Evolutionary conservation across 2,329 filamentous ascomycete genomes (phyloP).

Genomic region (Westerdykella ornata): DNA sequence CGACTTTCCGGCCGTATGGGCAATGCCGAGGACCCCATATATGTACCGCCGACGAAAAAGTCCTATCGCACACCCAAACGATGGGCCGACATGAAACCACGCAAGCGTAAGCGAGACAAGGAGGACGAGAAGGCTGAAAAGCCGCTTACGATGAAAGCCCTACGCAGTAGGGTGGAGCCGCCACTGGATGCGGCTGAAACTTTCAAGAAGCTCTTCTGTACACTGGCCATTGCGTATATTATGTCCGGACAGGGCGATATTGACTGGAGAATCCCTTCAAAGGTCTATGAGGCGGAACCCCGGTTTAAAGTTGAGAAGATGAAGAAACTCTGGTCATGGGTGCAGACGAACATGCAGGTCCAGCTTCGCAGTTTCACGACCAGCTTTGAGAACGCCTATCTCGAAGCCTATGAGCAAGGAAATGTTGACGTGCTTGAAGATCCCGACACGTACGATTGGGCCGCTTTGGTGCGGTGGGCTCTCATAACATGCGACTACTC

Average conservation of each 20-base stretch:
- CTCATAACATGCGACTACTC: constrained; percentile 40
- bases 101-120: constrained; percentile 7
- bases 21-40: constrained; percentile 24
- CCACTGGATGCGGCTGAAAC: constrained; percentile 15
- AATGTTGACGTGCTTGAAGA: constrained; percentile 57
- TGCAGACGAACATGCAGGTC: constrained; percentile 26
- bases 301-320: constrained; percentile 29
- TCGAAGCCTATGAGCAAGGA: constrained; percentile 58
- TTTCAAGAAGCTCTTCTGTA: constrained; percentile 29
- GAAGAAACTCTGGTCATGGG: constrained; percentile 37
- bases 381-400: constrained; percentile 59
- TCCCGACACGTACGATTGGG: constrained; percentile 62
- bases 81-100: neutral
- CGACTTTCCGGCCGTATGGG: constrained; percentile 33
- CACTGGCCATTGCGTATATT: constrained; percentile 26
- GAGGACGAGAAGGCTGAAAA: constrained; percentile 8
- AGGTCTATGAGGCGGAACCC: constrained; percentile 33
- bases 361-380: constrained; percentile 53
- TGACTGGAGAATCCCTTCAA: constrained; percentile 41
- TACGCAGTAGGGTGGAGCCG: neutral
- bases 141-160: constrained; percentile 8
- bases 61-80: constrained; percentile 1
- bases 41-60: constrained; percentile 13
- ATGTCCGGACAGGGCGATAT: constrained; percentile 33
- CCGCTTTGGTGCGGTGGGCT: constrained; percentile 59